phyloP scores from a whole-genome alignment of 2,329 filamentous ascomycete genomes.

The Ophiosphaerella korrae region DNA sequence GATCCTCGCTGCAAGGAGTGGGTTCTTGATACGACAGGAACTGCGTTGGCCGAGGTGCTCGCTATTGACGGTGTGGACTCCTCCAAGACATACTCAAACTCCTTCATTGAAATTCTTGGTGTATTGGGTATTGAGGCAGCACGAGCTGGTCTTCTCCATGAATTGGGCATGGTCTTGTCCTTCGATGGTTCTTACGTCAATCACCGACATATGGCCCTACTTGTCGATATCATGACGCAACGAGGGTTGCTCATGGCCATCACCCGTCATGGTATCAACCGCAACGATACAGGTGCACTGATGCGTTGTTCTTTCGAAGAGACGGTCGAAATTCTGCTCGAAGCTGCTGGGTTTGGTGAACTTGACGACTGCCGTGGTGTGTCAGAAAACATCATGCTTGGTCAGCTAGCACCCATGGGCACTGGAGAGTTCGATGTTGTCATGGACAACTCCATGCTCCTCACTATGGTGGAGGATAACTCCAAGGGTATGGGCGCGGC shows the following conservation, averaged over 20 bases:
- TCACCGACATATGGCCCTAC: constrained; percentile 91
- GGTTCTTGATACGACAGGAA: constrained; percentile 95
- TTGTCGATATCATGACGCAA: constrained; percentile 98
- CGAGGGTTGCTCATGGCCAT: constrained; percentile 93
- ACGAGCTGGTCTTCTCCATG: constrained; percentile 81
- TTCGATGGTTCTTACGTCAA: constrained; percentile 99
- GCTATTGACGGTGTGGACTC: constrained; percentile 87
- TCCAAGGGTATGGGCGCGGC: constrained; percentile 69
- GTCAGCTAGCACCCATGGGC: constrained; percentile 94
- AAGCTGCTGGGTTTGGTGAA: constrained; percentile 92
- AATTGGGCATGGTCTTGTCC: constrained; percentile 89
- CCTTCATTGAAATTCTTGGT: constrained; percentile 91
- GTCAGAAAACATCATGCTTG: constrained; percentile 98
- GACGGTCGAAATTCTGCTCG: constrained; percentile 95
- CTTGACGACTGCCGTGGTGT: constrained; percentile 97
- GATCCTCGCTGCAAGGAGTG: constrained; percentile 83
- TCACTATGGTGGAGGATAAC: constrained; percentile 92
- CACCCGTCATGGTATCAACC: constrained; percentile 97
- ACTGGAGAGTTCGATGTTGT: constrained; percentile 95
- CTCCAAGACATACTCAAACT: constrained; percentile 87
- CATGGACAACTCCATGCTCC: constrained; percentile 92
- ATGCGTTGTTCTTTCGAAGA: constrained; percentile 99
- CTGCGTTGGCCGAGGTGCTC: constrained; percentile 81
- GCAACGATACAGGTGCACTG: constrained; percentile 93
- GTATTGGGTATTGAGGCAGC: constrained; percentile 97